A percentile compares a stretch with the other conserved stretches of the same genome.
These are phyloP conservation scores for Apostasia ramifera DNA, from an alignment of 106 monocot species.

Conservation along the genomic window DNA sequence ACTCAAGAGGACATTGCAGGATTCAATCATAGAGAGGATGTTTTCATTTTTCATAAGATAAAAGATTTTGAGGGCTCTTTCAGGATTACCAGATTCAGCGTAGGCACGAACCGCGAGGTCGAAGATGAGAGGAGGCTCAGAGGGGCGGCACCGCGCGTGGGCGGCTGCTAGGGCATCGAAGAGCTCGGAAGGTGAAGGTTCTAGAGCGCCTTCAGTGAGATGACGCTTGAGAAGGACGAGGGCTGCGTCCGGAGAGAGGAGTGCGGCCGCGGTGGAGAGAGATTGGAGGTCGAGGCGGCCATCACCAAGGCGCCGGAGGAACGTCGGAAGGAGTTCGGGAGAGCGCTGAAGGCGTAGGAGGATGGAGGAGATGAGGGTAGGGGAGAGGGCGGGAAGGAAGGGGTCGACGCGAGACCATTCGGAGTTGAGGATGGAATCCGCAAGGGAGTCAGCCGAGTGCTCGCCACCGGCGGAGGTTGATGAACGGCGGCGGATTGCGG, in stretches of 20 bases:
- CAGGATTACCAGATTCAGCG: neutral
- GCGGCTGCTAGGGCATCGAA: conserved; percentile 3
- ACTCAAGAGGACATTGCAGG: conserved; percentile 2
- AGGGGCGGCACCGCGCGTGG: neutral
- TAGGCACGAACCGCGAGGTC: neutral
- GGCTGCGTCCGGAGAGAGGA: neutral
- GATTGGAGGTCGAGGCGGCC: conserved; percentile 8
- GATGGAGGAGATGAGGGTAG: conserved; percentile 5
- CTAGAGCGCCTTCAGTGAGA: neutral
- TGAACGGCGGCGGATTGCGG: neutral
- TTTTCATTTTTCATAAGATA: conserved; percentile 1
- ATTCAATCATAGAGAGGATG: conserved; percentile 1
- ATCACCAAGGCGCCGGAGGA: neutral
- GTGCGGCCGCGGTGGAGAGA: neutral
- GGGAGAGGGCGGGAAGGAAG: conserved; percentile 3
- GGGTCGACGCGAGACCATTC: conserved; percentile 5
- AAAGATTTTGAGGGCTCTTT: neutral
- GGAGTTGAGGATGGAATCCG: conserved; percentile 7
- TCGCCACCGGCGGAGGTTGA: neutral
- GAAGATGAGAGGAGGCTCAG: neutral
- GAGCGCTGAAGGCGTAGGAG: neutral
- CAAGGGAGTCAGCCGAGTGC: conserved; percentile 4
- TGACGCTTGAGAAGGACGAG: neutral
- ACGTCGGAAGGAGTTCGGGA: neutral
- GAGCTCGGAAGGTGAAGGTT: neutral